Base-by-base conservation (phyloP, 2,329 filamentous ascomycete genomes). In the Claviceps africana region DNA sequence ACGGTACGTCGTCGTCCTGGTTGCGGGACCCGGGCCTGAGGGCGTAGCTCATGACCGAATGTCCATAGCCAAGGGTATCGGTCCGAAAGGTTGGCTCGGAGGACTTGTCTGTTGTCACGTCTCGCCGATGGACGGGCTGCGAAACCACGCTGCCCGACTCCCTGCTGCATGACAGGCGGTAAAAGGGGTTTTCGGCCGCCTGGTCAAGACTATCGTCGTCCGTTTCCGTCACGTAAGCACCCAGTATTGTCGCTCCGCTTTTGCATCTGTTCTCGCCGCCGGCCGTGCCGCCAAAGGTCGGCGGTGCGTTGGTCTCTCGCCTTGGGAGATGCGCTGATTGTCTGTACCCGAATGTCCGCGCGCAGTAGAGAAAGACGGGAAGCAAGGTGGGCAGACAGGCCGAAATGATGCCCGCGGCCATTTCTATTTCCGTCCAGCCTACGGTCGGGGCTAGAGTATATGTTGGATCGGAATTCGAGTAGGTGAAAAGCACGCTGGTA, bases 371-470 rank as follows among this genome's bases (percentile, higher is more conserved):
- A 33, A 76, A 56, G 15, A 74, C 66, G 2, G 74, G 74, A 6
- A 73, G 68, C 40, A 78, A 63, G 0, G 75, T 76, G 0, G 76
- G 76, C 0, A 78, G 70, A 55, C 73, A 77, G 7, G 75, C 75
- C 0, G 74, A 75, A 44, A 76, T 65, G 56, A 79, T 75, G 48
- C 74, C 76, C 0, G 70, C 69, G 0, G 72, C 66, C 61, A 72
- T 70, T 57, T 77, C 74, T 54, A 76, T 70, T 4, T 65, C 65
- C 7, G 72, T 72, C 74, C 73, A 77, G 51, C 68, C 71, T 4
- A 71, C 67, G 0, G 71, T 68, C 1, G 67, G 69, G 0, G 71
- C 70, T 9, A 76, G 64, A 0, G 72, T 72, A 58, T 74, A 76
- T n/a, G 67, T 65, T 3, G 70, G 69, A 51, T 75, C 72, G 9